Base-by-base conservation (phyloP, 1,284 basidiomycete species). In the Ganoderma leucocontextum region DNA sequence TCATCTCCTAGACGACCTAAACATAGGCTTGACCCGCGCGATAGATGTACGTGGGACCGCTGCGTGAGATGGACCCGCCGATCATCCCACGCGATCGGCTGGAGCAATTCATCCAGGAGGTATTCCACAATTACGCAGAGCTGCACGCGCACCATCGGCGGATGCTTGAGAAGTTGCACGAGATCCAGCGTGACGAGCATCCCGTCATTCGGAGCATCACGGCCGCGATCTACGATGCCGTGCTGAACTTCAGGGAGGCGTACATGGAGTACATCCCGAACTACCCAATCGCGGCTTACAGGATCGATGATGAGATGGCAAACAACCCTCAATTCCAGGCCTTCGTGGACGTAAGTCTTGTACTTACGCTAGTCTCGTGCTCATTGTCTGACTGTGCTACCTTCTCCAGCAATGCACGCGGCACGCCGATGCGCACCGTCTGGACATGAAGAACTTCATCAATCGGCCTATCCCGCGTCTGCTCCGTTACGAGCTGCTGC, bases 251-350 rank as follows among this genome's bases (percentile, higher is more conserved):
- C 87, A 88, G 93, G 13, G 93, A 96, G 62, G 94, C 94, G 17
- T 99, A 99, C 79, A 89, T 95, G 85, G 91, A 95, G 74, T 99
- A 98, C 75, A 92, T 96, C 57, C 92, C 95, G 6, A 93, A 97
- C 80, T 98, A 98, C 78, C 97, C 97, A 0, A 94, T 98, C 65
- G 96, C 97, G 5, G 94, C 93, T 44, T 96, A 95, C 78, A 86
- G 93, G 66, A 93, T 99, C 66, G 95, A 96, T 67, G 92, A 96
- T 61, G 97, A 99, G 82, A 90, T 91, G 82, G 86, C 84, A 35
- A 90, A 84, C 65, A 99, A 98, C 77, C 83, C 86, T 0, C 82
- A 85, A 4, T 98, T 99, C 82, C 91, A 88, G 70, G 81, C 83
- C 0, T 97, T 99, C 77, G 86, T 96, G 5, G 93, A 97, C 71